A percentile compares a stretch with the other conserved stretches of the same genome.
These are phyloP conservation scores for Corynespora cassiicola DNA, from an alignment of 2,329 filamentous ascomycete species.

Conservation along the genomic window DNA sequence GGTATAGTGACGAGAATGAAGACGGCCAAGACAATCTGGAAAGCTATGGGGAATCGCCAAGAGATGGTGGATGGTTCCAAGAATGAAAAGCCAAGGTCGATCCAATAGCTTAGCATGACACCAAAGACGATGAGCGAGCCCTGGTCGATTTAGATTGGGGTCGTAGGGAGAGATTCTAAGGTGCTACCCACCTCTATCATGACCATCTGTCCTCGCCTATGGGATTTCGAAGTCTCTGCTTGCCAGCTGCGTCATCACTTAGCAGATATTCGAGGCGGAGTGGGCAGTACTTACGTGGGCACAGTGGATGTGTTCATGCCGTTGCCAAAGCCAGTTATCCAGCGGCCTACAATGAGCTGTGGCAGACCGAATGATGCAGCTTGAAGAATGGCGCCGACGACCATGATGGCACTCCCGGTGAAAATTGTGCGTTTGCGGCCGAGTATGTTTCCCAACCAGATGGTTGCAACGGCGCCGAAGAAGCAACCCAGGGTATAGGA, in stretches of 20 bases:
- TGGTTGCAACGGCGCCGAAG: conserved; percentile 50
- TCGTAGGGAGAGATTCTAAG: not conserved
- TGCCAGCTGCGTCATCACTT: conserved; percentile 52
- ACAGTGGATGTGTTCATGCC: conserved; percentile 51
- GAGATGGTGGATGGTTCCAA: conserved; percentile 49
- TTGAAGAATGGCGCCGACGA: conserved; percentile 66
- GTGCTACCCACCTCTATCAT: conserved; percentile 54
- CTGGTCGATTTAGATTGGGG: conserved; percentile 41
- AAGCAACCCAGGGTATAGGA: conserved; percentile 53
- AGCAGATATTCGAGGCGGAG: not conserved
- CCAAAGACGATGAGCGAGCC: conserved; percentile 55
- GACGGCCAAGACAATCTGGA: conserved; percentile 65
- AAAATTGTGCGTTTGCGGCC: conserved; percentile 65
- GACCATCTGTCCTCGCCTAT: conserved; percentile 54
- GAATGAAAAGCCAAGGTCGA: conserved; percentile 57
- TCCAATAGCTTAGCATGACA: conserved; percentile 50
- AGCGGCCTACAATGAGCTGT: conserved; percentile 55
- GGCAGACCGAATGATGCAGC: conserved; percentile 55
- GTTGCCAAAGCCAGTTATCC: conserved; percentile 57
- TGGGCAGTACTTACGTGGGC: conserved; percentile 1
- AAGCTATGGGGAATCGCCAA: conserved; percentile 59
- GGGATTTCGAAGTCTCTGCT: conserved; percentile 54
- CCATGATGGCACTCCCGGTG: conserved; percentile 64
- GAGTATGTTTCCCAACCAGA: conserved; percentile 63
- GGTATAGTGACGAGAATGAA: conserved; percentile 59